These are phyloP conservation scores for Naganishia onofrii DNA, from an alignment of 768 basidiomycete genomes.

Conservation along the genomic window DNA sequence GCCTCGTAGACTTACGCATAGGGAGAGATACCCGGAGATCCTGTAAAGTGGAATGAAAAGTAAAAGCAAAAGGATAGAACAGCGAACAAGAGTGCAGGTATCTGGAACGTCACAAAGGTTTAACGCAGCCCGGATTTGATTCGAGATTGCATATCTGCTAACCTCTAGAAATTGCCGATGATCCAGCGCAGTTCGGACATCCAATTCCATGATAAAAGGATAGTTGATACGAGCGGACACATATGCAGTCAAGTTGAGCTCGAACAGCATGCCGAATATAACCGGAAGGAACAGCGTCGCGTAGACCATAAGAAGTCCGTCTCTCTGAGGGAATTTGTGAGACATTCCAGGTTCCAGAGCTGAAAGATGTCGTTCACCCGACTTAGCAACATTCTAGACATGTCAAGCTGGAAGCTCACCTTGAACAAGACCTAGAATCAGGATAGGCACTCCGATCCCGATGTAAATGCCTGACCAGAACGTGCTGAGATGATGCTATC, in stretches of 20 bases:
- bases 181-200: constrained; percentile 69
- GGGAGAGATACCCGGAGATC: constrained; percentile 60
- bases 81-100: constrained; percentile 74
- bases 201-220: constrained; percentile 59
- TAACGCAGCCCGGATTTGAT: not conserved
- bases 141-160: constrained; percentile 47
- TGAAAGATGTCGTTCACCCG: constrained; percentile 43
- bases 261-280: constrained; percentile 72
- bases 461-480: constrained; percentile 72
- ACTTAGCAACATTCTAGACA: not conserved
- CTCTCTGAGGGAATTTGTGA: constrained; percentile 65
- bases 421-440: constrained; percentile 63
- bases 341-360: constrained; percentile 62
- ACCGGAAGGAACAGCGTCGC: constrained; percentile 69
- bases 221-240: constrained; percentile 77
- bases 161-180: constrained; percentile 69
- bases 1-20: constrained; percentile 56
- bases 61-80: constrained; percentile 76
- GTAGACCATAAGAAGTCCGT: constrained; percentile 73
- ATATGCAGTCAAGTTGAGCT: constrained; percentile 81
- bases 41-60: constrained; percentile 72
- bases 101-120: constrained; percentile 53
- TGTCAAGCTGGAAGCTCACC: constrained; percentile 55
- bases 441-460: constrained; percentile 69
- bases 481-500: constrained; percentile 51